Evolutionary conservation across 305 asterid genomes (phyloP), one percentile per base, ranked within the genome.

Genomic region (Galium porrigens): DNA sequence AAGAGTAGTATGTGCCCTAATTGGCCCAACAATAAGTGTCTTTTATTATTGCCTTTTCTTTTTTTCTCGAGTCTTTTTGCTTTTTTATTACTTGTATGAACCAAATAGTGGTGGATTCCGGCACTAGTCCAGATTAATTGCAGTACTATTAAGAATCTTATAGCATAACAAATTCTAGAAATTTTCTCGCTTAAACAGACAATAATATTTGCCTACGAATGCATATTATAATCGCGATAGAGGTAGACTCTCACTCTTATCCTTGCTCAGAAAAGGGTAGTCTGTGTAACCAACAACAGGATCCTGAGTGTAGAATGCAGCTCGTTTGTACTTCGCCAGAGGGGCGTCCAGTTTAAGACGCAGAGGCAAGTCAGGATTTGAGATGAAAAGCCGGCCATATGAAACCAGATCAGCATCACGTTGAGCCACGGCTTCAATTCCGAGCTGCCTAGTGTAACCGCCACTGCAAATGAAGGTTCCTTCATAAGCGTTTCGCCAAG

Each of bases 381-480:
- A 77, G 63, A 92, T 89, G 60, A 89, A 92, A 37, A 75, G 74
- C 10, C 95, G 81, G 0, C 95, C 98, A 63, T 76, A 89, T 0
- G 96, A 95, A 76, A 92, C 95, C 78, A 92, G 70, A 73, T 92
- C 96, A 27, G 94, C 84, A 30, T 85, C 90, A 25, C 90, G 95
- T 17, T 66, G 70, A 0, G 83, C 89, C 64, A 89, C 86, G 9
- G 95, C 95, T 56, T 86, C 89, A 4, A 88, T 73, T 10, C 96
- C 98, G 2, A 88, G 88, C 76, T 84, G 56, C 68, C 95, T 80
- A 4, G 90, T 89, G 70, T 78, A 89, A 12, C 98, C 98, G 2
- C 98, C 98, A 37, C 96, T 86, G 57, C 85, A 59, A 3, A 58
- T 58, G 30, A 53, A 53, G 14, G 33, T 53, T 53, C 58, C 58